Evolutionary conservation across 208 protist species (phyloP).

Genomic region (Lotmaria passim): DNA sequence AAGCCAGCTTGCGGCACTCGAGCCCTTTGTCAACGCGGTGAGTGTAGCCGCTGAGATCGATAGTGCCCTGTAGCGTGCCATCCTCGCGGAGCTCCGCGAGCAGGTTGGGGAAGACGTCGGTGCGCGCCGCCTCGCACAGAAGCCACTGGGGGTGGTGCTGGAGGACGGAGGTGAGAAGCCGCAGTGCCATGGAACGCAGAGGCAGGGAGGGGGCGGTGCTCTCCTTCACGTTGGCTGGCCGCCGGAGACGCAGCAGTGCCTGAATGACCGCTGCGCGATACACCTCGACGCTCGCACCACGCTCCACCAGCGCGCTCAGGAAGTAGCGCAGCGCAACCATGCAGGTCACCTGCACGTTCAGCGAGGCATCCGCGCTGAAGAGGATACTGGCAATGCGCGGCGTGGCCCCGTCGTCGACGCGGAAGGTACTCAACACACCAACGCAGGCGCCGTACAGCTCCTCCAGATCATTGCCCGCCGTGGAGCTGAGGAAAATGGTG

Average conservation of each 20-base stretch:
- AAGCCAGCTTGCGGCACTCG: constrained; percentile 93
- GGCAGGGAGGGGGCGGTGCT: constrained; percentile 33
- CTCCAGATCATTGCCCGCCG: constrained; percentile 22
- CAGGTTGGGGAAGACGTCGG: constrained; percentile 30
- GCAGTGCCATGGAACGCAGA: constrained; percentile 36
- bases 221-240: constrained; percentile 21
- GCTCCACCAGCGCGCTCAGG: constrained; percentile 23
- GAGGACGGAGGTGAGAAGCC: constrained; percentile 47
- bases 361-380: constrained; percentile 8
- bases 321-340: constrained; percentile 41
- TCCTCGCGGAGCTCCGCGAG: constrained; percentile 37
- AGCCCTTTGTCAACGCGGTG: constrained; percentile 94
- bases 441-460: constrained; percentile 45
- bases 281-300: constrained; percentile 20
- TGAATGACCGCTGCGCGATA: constrained; percentile 20
- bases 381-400: constrained; percentile 26
- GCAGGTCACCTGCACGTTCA: constrained; percentile 33
- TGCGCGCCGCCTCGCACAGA: constrained; percentile 31
- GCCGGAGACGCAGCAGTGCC: constrained; percentile 27
- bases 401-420: constrained; percentile 1
- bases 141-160: constrained; percentile 45
- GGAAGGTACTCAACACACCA: constrained; percentile 38
- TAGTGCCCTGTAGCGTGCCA: constrained; percentile 51
- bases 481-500: constrained; percentile 37
- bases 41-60: constrained; percentile 94